These are phyloP conservation scores for Polysphondylium violaceum DNA, from an alignment of 78 protist species.

Conservation along the genomic window DNA sequence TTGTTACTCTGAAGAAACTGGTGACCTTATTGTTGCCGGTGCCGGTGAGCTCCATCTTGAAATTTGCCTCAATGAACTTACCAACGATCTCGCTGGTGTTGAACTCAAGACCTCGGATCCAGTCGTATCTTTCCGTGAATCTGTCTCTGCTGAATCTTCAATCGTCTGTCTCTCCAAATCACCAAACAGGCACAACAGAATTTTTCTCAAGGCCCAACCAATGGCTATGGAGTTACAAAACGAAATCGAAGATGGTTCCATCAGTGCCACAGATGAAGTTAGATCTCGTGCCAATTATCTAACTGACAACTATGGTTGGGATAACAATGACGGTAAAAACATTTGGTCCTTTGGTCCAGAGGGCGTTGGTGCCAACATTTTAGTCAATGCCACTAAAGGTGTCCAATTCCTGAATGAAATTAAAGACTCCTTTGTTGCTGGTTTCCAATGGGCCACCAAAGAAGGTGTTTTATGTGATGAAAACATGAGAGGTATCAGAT, in stretches of 20 bases:
- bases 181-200: slow-evolving; percentile 99
- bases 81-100: slow-evolving; percentile 79
- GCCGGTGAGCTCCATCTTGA: slow-evolving; percentile 99
- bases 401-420: slow-evolving; percentile 82
- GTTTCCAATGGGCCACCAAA: slow-evolving; percentile 72
- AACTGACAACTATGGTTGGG: slow-evolving; percentile 91
- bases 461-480: slow-evolving; percentile 85
- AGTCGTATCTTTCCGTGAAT: slow-evolving; percentile 98
- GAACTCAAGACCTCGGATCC: slow-evolving; percentile 95
- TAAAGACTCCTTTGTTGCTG: slow-evolving; percentile 50
- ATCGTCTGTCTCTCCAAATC: slow-evolving; percentile 94
- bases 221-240: slow-evolving; percentile 94
- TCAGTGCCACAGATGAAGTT: slow-evolving; percentile 89
- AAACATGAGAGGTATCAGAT: slow-evolving; percentile 77
- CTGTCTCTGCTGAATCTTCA: slow-evolving; percentile 87
- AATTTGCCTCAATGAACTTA: slow-evolving; percentile 98
- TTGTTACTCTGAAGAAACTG: slow-evolving; percentile 91
- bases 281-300: slow-evolving; percentile 88
- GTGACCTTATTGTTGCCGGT: slow-evolving; percentile 99
- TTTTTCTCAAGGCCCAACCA: slow-evolving; percentile 93
- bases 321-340: slow-evolving; percentile 89
- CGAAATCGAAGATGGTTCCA: slow-evolving; percentile 92
- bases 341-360: slow-evolving; percentile 99
- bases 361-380: slow-evolving; percentile 93
- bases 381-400: slow-evolving; percentile 94